Evolutionary conservation across 257 asterid species (phyloP).

Genomic region (Ilex aquifolium): DNA sequence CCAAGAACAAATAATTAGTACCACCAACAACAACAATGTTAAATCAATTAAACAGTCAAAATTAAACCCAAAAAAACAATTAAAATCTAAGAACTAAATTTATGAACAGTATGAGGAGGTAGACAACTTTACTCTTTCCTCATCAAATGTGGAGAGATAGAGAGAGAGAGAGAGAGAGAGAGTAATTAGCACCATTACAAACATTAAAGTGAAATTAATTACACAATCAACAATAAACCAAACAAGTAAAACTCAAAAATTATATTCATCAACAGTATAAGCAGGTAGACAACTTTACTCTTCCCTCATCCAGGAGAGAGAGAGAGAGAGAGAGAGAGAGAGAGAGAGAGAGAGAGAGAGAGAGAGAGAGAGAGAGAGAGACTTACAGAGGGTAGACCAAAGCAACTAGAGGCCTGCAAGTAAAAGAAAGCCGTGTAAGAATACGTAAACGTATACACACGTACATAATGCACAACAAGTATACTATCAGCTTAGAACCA

Average conservation of each 20-base stretch:
- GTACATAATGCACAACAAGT: background rate
- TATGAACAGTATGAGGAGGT: too few relatives aligned
- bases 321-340: too few relatives aligned
- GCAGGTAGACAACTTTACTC: background rate
- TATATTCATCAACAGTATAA: too few relatives aligned
- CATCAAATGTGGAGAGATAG: background rate
- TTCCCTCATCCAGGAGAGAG: background rate
- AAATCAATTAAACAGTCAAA: background rate
- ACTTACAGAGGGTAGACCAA: conserved; percentile 51
- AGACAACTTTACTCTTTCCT: background rate
- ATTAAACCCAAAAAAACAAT: background rate
- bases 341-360: too few relatives aligned
- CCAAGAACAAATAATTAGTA: background rate
- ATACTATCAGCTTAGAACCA: background rate
- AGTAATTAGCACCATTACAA: background rate
- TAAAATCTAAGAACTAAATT: background rate
- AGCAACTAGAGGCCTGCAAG: conserved; percentile 43
- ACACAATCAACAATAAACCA: background rate
- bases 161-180: background rate
- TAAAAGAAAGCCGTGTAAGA: background rate
- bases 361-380: too few relatives aligned
- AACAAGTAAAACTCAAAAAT: background rate
- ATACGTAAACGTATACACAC: conserved; percentile 6
- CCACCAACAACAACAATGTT: background rate
- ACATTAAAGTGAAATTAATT: background rate